Conservation (phyloP, 1,139 yeast species). For the Candida mesenterica region DNA sequence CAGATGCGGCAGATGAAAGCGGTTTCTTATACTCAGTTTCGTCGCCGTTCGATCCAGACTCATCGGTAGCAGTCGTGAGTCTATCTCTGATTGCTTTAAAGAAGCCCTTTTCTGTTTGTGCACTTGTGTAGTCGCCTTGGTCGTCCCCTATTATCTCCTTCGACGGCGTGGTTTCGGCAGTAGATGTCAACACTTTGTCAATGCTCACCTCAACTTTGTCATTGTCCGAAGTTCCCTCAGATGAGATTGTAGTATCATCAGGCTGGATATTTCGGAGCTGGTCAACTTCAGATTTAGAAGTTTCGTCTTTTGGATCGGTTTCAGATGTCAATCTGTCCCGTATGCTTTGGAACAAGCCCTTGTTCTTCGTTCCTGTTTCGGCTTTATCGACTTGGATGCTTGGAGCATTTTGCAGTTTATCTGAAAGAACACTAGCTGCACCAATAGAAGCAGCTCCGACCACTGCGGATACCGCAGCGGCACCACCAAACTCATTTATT, state of each 20-base stretch:
- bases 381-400: too few species aligned
- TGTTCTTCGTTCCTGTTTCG: constrained; percentile 17
- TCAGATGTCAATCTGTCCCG: constrained; percentile 29
- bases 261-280: too few species aligned
- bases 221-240: constrained; percentile 2
- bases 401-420: too few species aligned
- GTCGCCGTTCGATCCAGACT: constrained; percentile 7
- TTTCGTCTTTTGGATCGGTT: constrained; percentile 8
- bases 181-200: constrained; percentile 20
- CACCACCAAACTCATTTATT: too few species aligned
- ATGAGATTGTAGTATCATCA: constrained; percentile 3
- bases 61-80: constrained; percentile 13
- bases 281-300: background rate
- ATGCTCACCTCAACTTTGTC: constrained; percentile 15
- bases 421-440: constrained; percentile 4
- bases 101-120: constrained; percentile 15
- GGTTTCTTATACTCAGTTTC: constrained; percentile 9
- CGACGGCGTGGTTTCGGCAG: constrained; percentile 35
- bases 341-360: constrained; percentile 37
- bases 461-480: constrained; percentile 13
- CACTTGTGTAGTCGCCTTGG: constrained; percentile 10
- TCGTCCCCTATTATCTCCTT: constrained; percentile 21
- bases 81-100: constrained; percentile 21
- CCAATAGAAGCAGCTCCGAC: constrained; percentile 10
- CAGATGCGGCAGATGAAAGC: constrained; percentile 22